Base-by-base conservation (phyloP, 2,329 filamentous ascomycete genomes). In the Hypomyces rosellus region DNA sequence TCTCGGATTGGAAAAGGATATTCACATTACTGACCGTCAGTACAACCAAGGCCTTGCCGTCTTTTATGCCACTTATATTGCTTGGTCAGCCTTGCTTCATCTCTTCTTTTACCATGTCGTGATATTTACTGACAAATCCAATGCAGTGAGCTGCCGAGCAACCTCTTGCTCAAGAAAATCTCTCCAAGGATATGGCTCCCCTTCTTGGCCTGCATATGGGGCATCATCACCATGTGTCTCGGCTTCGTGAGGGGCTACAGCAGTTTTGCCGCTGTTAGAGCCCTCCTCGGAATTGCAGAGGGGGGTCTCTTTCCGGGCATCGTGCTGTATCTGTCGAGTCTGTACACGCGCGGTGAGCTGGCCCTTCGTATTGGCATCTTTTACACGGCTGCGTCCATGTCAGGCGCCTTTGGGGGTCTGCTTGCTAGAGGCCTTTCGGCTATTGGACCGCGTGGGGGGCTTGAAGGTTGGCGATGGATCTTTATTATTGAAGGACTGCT, bases 251-350 rank as follows among this genome's bases (percentile, higher is more conserved):
- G 67, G 15, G 72, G 64, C 57, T 79, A 74, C 54, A 72, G 72
- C 7, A 74, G 77, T n/a, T 85, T 87, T 49, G 72, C 81, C 3
- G 77, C 74, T 7, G 78, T 84, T 13, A 74, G 83, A 15, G 80
- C 80, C 7, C 61, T 87, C 33, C 69, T 87, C 5, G 84, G 84
- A 8, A 57, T 82, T 4, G 77, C 79, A 0, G 84, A 87, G 64
- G 83, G 81, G 37, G 84, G 83, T 0, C 64, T 87, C 34, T 65
- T 86, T 2, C 84, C 84, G 0, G 84, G 83, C 43, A 86, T 87
- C 73, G 75, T 85, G 1, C 67, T 88, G 1, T 87, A 87, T 58
- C 72, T 88, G 12, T 84, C 81, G 0, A 72, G 74, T 6, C 76
- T 86, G 55, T 83, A 86, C 58, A 77, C 73, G 15, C 71, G 81